Evolutionary conservation across 495 filamentous ascomycete genomes (phyloP).

Genomic region (Lepidopterella palustris): DNA sequence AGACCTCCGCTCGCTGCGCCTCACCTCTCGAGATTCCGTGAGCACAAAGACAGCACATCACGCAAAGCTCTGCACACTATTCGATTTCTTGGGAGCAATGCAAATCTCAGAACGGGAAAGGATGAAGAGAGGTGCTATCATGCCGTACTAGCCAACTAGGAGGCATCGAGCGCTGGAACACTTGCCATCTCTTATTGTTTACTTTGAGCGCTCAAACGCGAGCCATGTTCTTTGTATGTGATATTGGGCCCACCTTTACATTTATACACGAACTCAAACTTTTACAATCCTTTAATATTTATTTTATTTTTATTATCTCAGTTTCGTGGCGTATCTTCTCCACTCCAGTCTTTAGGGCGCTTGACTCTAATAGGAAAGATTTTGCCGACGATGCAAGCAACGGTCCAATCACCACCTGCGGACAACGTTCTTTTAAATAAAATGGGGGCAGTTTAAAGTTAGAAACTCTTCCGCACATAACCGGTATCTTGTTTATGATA

Average conservation of each 20-base stretch:
- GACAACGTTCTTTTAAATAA: no score
- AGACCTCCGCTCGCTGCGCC: constrained; percentile 18
- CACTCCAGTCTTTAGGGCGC: constrained; percentile 1
- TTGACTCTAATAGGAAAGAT: constrained; percentile 15
- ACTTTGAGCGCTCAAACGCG: no score
- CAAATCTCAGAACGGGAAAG: constrained; percentile 17
- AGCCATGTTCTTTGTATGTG: no score
- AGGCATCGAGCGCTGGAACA: neutral
- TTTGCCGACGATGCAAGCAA: constrained; percentile 7
- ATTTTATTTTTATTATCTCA: neutral
- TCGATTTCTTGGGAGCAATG: constrained; percentile 27
- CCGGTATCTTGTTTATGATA: no score
- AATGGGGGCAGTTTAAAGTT: neutral
- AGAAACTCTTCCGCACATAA: neutral
- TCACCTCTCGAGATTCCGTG: constrained; percentile 16
- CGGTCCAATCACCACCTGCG: no score
- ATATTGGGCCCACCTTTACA: no score
- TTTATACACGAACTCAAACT: no score
- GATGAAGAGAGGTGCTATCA: constrained; percentile 9
- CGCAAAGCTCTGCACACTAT: constrained; percentile 27
- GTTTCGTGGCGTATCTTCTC: neutral
- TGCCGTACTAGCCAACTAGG: neutral
- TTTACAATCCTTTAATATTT: neutral
- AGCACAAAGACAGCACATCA: constrained; percentile 13
- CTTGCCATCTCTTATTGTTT: no score